phyloP scores from a whole-genome alignment of 2,329 filamentous ascomycete genomes.

The Cordyceps javanica region DNA sequence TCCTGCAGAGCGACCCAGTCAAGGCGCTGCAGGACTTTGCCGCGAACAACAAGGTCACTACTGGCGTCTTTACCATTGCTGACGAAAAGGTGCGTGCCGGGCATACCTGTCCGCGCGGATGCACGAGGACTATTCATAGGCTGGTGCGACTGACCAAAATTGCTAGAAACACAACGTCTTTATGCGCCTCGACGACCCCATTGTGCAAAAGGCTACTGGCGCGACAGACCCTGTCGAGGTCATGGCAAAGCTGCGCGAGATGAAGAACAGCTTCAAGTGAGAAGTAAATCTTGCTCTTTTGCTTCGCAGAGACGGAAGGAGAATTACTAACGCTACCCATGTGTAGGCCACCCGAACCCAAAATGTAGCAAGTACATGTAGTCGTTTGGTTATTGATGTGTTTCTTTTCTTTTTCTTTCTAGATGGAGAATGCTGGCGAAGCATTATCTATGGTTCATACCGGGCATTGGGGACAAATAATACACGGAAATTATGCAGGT shows the following conservation, averaged over 20 bases:
- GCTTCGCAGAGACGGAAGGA: neutral
- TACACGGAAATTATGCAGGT: too few species aligned
- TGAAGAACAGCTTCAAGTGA: slow-evolving; percentile 77
- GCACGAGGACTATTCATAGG: too few species aligned
- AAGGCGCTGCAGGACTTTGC: slow-evolving; percentile 73
- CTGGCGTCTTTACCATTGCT: slow-evolving; percentile 92
- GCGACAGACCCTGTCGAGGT: slow-evolving; percentile 75
- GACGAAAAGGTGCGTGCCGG: slow-evolving; percentile 72
- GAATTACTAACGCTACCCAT: neutral
- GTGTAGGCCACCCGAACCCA: slow-evolving; percentile 23
- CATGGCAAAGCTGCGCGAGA: slow-evolving; percentile 77
- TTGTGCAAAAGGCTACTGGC: slow-evolving; percentile 77
- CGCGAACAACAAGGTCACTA: slow-evolving; percentile 75
- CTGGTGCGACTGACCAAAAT: slow-evolving; percentile 10
- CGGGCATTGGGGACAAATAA: slow-evolving; percentile 5
- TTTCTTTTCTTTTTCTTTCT: neutral
- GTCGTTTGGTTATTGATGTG: slow-evolving; percentile 10
- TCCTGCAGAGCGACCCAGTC: slow-evolving; percentile 68
- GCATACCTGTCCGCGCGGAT: too few species aligned
- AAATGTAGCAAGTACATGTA: slow-evolving; percentile 17
- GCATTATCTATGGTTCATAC: slow-evolving; percentile 7
- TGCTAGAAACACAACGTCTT: slow-evolving; percentile 85
- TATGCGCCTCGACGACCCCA: slow-evolving; percentile 82
- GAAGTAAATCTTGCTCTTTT: slow-evolving; percentile 24
- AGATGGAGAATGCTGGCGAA: slow-evolving; percentile 6